Conservation (phyloP, 2,329 filamentous ascomycete genomes). For the Thielaviopsis populi region DNA sequence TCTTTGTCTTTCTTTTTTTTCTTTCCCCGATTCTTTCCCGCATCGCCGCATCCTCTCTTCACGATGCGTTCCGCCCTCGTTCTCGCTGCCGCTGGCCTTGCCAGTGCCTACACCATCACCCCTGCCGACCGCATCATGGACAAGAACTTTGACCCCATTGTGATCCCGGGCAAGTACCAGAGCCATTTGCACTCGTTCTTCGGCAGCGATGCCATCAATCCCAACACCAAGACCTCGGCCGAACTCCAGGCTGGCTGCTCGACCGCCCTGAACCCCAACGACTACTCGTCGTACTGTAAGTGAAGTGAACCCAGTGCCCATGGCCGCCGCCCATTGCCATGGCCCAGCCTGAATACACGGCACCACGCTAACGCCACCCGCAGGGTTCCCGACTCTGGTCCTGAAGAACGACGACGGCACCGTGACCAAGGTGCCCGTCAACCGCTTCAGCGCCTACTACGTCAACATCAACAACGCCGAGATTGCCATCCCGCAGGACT, state of each 20-base stretch:
- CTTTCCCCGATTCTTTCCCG: neutral
- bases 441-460: constrained; percentile 33
- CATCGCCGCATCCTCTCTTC: neutral
- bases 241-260: constrained; percentile 30
- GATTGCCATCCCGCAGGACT: constrained; percentile 30
- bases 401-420: constrained; percentile 24
- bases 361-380: neutral
- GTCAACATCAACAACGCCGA: constrained; percentile 28
- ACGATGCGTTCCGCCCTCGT: neutral
- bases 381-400: constrained; percentile 28
- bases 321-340: no score
- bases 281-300: constrained; percentile 31
- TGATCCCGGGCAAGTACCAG: constrained; percentile 24
- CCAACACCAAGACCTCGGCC: constrained; percentile 22
- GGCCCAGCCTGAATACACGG: no score
- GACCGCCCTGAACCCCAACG: constrained; percentile 32
- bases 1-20: neutral
- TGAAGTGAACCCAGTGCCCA: no score
- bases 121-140: constrained; percentile 22
- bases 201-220: constrained; percentile 24
- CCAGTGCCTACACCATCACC: constrained; percentile 20
- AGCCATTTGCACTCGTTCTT: constrained; percentile 27
- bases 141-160: constrained; percentile 25
- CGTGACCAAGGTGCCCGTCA: constrained; percentile 23
- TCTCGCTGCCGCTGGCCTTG: neutral